Base-by-base conservation (phyloP, 2,329 filamentous ascomycete genomes). In the Curvularia sp. region DNA sequence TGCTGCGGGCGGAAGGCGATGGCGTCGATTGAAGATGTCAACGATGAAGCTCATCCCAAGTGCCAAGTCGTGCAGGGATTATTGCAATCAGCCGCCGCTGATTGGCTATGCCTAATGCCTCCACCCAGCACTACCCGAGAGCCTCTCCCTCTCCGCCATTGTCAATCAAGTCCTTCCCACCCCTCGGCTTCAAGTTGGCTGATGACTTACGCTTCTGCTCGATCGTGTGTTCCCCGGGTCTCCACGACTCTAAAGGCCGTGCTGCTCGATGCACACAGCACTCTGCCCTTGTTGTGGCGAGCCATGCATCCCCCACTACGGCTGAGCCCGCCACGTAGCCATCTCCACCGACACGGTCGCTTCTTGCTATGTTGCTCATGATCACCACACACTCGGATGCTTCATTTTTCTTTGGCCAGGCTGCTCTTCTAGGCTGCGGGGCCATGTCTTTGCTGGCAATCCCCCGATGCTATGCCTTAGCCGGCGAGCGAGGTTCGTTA, bases 21-120 rank as follows among this genome's bases (percentile, higher is more conserved):
- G 65, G 62, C 69, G 70, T 61, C 52, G 65, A 57, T 65, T 48
- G 54, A 59, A 62, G 56, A 66, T 63, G 66, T 67, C 64, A 60
- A 63, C 56, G 67, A 67, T 63, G 60, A 57, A 63, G 52, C 57
- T 61, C 51, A 38, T 53, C 59, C 38, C 45, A 32, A 41, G 45
- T 47, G 59, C 59, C 54, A 58, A 56, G 63, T 39, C 57, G 53
- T 42, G 34, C 27, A 51, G 46, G 48, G 48, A 64, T 66, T 61
- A 62, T 69, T 59, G 64, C 41, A 51, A 50, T 60, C 57, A 53
- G 18, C 23, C 30, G 18, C 27, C 47, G 32, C 41, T 56, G 55
- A 60, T 64, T 68, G 59, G 65, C 51, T 18, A 5, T 5, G 0
- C 1, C 27, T n/a, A 25, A n/a, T 27, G 43, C 43, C 53, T 49